Evolutionary conservation across 768 basidiomycete species (phyloP), one percentile per base, ranked within the genome.

Genomic region (Pholiota microspora): DNA sequence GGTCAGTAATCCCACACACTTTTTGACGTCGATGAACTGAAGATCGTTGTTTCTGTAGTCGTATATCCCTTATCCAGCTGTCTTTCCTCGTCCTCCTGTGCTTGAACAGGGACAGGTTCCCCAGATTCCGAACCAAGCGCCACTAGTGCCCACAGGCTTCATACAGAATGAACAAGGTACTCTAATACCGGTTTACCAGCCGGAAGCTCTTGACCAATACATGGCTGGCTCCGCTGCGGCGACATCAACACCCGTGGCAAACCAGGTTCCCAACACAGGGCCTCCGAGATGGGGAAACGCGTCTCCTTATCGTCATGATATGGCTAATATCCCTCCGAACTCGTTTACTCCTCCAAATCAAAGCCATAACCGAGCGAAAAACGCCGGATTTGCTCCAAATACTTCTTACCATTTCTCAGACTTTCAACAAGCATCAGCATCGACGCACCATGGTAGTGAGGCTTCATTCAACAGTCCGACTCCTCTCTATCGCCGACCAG

Each of bases 151-250:
- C 1, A 80, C 83, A 0, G 85, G 86, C 1, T 90, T 89, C 62
- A 80, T 87, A 50, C 86, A 88, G 56, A 83, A 84, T 51, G 85
- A 88, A 52, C 84, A 86, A 48, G 86, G 88, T 4, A 81, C 81
- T n/a, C 73, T 89, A 25, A 80, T 88, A 36, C 79, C 88, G 21
- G 78, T 88, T 28, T 89, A 90, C 64, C 80, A 79, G 23, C 83
- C 83, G 2, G 88, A 89, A 44, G 86, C 83, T 1, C 75, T 89
- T 24, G 80, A 86, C 58, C 81, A 82, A 50, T 89, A 89, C 60
- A 83, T 89, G 81, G 65, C 83, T 21, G 71, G 73, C 46, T 70
- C 67, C 54, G 74, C 73, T 10, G 40, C 40, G 24, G 53, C 50
- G 12, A 57, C 62, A 9, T 57, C 71, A 9, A 51, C 63, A 9